phyloP scores from a whole-genome alignment of 2,329 filamentous ascomycete genomes.

The Penicillium palitans region DNA sequence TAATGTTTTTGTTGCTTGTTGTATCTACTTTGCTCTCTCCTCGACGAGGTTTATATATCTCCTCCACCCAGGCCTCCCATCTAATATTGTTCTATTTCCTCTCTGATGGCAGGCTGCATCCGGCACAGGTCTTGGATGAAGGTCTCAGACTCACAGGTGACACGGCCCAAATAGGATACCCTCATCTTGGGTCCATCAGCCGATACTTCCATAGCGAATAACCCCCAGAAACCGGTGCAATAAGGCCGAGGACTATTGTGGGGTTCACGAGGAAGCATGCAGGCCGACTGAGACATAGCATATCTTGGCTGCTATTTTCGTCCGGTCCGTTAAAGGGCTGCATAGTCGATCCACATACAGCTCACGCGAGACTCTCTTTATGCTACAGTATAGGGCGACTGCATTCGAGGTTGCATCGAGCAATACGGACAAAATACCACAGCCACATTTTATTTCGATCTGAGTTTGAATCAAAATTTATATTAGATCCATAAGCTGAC shows the following conservation, averaged over 20 bases:
- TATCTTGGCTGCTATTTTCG: conserved; percentile 9
- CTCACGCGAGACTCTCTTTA: conserved; percentile 2
- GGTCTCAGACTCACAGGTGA: conserved; percentile 21
- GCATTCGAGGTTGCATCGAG: conserved; percentile 19
- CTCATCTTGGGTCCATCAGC: background rate
- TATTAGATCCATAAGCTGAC: background rate
- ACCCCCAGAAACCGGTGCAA: conserved; percentile 1
- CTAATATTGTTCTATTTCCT: conserved; percentile 14
- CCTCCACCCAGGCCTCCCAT: background rate
- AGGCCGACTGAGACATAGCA: conserved; percentile 20
- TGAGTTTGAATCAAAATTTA: background rate
- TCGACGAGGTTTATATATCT: conserved; percentile 17
- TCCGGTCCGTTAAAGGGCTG: background rate
- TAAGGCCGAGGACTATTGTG: conserved; percentile 9
- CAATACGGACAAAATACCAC: background rate
- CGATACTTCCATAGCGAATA: background rate
- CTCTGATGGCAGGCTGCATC: conserved; percentile 4
- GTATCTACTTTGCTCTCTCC: background rate
- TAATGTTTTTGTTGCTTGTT: conserved; percentile 1
- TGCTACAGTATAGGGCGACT: conserved; percentile 8
- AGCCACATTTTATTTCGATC: conserved; percentile 1
- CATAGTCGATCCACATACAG: conserved; percentile 6
- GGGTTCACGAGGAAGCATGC: conserved; percentile 5
- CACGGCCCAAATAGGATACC: background rate
- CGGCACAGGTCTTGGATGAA: conserved; percentile 22